Base-by-base conservation (phyloP, 2,329 filamentous ascomycete species). In the Drechslerella stenobrocha region DNA sequence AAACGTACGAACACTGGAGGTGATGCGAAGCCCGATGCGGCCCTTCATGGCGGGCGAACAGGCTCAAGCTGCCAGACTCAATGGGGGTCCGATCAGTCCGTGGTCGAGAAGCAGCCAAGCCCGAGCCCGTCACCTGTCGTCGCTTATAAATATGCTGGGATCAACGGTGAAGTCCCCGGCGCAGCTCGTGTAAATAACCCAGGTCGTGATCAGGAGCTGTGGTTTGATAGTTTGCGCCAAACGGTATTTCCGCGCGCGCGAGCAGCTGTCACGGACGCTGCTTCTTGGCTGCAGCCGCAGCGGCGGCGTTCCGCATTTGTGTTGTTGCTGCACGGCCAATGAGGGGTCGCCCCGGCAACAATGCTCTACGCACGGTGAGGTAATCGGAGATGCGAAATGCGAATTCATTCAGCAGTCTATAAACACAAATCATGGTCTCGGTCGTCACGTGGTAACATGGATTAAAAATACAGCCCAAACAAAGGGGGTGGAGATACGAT, bases 21-120 rank as follows among this genome's bases (percentile, higher is more conserved):
- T 67, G 44, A 67, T 60, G 7, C 63, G 63, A 40, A 67, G 55
- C 48, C 63, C 63, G 42, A 67, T 60, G 37, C 63, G 63, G 50
- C 63, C 63, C 35, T 67, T 67, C 63, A 67, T 67, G 50, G 50
- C 63, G 48, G 50, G 48, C 23, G 22, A 24, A 47, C 9, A 47
- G 18, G 15, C 40, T 45, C 22, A 24, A 20, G 9, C 5, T 15
- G 34, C n/a, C n/a, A n/a, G n/a, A n/a, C n/a, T n/a, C n/a, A n/a
- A n/a, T n/a, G n/a, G n/a, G n/a, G n/a, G n/a, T n/a, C n/a, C n/a
- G n/a, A n/a, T n/a, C n/a, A n/a, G n/a, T n/a, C n/a, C n/a, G n/a
- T n/a, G n/a, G n/a, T n/a, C n/a, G n/a, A n/a, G n/a, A n/a, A n/a
- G n/a, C n/a, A n/a, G n/a, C n/a, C n/a, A n/a, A n/a, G n/a, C n/a